Evolutionary conservation across 805 yeast species (phyloP).

Genomic region (Kuraishia borneana): DNA sequence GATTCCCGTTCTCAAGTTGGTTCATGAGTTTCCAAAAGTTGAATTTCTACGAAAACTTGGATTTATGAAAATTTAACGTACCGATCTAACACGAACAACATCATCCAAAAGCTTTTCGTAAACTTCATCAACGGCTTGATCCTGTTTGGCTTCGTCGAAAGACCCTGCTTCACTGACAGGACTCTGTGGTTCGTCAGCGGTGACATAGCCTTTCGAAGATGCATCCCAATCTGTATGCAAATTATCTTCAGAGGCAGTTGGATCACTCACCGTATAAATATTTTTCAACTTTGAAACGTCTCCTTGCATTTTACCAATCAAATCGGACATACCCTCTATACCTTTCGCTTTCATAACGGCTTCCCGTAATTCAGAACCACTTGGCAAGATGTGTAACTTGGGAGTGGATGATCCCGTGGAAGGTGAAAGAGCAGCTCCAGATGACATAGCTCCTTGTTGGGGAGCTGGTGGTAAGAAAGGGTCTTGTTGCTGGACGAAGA

Average conservation of each 20-base stretch:
- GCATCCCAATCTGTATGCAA: conserved; percentile 2
- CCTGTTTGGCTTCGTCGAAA: conserved; percentile 12
- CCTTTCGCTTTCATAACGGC: conserved; percentile 70
- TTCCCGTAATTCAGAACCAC: conserved; percentile 43
- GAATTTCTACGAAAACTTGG: no score
- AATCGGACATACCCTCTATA: conserved; percentile 54
- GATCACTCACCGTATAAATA: conserved; percentile 8
- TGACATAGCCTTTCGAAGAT: conserved; percentile 1
- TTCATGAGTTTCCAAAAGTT: no score
- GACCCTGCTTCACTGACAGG: conserved; percentile 17
- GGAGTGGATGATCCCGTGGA: conserved; percentile 5
- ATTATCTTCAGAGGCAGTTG: neutral
- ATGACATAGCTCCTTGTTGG: no score
- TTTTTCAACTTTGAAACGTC: conserved; percentile 23
- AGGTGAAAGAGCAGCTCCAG: neutral
- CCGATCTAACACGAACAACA: conserved; percentile 54
- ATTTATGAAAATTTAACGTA: no score
- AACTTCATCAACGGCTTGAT: conserved; percentile 34
- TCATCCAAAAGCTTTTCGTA: conserved; percentile 64
- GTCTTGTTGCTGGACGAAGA: conserved; percentile 57
- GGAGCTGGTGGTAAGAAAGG: conserved; percentile 1
- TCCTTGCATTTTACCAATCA: conserved; percentile 52
- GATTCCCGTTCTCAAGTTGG: no score
- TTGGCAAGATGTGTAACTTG: conserved; percentile 30
- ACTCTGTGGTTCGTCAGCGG: neutral